These are phyloP conservation scores for Lachnellula hyalina DNA, from an alignment of 2,329 filamentous ascomycete species.

Conservation along the genomic window DNA sequence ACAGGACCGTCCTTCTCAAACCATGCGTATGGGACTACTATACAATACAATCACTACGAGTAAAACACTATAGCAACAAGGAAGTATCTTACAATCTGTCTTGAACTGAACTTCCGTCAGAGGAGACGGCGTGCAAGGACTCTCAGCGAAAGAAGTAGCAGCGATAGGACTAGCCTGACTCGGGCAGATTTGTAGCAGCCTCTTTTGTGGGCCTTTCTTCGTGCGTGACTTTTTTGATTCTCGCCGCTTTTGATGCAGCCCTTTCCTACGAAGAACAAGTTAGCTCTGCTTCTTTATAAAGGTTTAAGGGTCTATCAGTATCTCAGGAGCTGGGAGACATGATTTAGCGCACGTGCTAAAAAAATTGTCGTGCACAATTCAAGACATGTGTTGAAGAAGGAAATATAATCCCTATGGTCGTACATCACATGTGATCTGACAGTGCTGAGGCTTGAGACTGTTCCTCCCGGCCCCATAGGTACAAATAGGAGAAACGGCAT, in stretches of 20 bases:
- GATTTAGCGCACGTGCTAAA: too few relatives aligned
- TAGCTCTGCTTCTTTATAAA: too few relatives aligned
- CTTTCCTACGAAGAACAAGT: neutral
- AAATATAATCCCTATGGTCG: too few relatives aligned
- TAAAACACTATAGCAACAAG: neutral
- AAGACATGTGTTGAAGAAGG: too few relatives aligned
- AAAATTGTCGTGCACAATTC: too few relatives aligned
- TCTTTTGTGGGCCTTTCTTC: constrained; percentile 1
- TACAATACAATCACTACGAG: neutral
- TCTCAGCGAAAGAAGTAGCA: neutral
- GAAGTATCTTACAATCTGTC: neutral
- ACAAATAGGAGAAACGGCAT: constrained; percentile 8
- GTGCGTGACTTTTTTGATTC: neutral
- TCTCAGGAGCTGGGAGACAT: too few relatives aligned
- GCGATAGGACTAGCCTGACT: neutral
- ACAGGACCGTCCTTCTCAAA: constrained; percentile 9
- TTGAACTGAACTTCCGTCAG: neutral
- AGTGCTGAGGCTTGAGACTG: neutral
- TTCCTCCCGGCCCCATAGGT: constrained; percentile 1
- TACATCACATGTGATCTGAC: constrained; percentile 9
- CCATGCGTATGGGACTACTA: constrained; percentile 15
- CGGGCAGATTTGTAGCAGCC: constrained; percentile 1
- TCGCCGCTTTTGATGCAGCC: constrained; percentile 8
- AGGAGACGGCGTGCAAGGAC: neutral
- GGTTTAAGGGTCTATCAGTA: too few relatives aligned